Evolutionary conservation across 129 eudicot species (phyloP).

Genomic region (Smallanthus sonchifolius): DNA sequence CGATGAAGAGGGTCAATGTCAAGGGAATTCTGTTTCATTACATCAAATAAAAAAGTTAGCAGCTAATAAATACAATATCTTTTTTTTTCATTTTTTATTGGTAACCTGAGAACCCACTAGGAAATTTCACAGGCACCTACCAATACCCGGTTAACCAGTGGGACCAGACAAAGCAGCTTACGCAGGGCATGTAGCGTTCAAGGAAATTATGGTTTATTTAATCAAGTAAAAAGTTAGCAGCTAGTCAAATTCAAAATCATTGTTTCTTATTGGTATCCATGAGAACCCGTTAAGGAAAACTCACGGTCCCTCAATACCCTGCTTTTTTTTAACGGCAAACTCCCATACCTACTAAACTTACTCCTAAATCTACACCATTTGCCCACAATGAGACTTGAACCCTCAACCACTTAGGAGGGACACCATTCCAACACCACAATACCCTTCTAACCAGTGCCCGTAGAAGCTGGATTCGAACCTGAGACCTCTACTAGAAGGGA

Average conservation of each 20-base stretch:
- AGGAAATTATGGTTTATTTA: constrained; percentile 44
- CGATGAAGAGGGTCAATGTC: constrained; percentile 49
- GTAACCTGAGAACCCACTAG: neutral
- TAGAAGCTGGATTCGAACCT: neutral
- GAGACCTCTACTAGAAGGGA: neutral
- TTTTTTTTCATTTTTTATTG: neutral
- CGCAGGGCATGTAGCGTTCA: constrained; percentile 2
- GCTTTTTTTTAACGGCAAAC: too few relatives aligned
- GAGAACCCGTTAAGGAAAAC: neutral
- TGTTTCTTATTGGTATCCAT: too few relatives aligned
- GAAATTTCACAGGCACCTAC: neutral
- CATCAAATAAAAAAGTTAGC: constrained; percentile 12
- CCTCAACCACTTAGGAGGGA: too few relatives aligned
- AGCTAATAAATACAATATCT: neutral
- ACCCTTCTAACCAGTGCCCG: too few relatives aligned
- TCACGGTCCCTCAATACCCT: neutral
- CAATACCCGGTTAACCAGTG: neutral
- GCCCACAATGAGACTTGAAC: too few relatives aligned
- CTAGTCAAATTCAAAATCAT: neutral
- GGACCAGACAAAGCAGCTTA: too few relatives aligned
- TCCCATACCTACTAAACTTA: too few relatives aligned
- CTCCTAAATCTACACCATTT: too few relatives aligned
- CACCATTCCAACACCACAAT: too few relatives aligned
- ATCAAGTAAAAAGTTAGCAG: constrained; percentile 12
- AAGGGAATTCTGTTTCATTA: constrained; percentile 45